Base-by-base conservation (phyloP, 441 rosid species). In the Melastoma candidum region DNA sequence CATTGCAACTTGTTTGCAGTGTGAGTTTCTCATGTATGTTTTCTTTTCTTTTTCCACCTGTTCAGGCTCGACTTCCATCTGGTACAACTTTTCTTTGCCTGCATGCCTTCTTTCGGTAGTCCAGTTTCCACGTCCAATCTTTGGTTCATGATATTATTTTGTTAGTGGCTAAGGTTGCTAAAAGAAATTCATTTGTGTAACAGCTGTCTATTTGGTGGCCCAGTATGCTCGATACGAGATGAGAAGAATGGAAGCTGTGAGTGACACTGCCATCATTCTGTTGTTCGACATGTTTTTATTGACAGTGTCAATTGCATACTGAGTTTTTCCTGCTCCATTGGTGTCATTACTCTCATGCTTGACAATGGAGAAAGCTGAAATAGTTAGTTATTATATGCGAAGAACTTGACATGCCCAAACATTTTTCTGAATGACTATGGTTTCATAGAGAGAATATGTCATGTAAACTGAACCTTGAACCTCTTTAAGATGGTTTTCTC, bases 51-150 rank as follows among this genome's bases (percentile, higher is more conserved):
- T 46, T 72, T 53, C 57, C 67, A 45, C 26, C 17, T 36, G 49
- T 49, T 54, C 87, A 92, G 95, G 82, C n/a, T 85, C 49, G 98
- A 87, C 63, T 87, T 90, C 71, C 98, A 90, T 76, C 79, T 85
- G 68, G 93, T 90, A 68, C 95, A 90, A 47, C 77, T 90, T 68
- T 87, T 87, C 76, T 87, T 90, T 68, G 88, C 69, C 67, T 87
- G 88, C 81, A 58, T 87, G 86, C 98, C 98, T 61, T 83, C 96
- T 50, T 53, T 90, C 63, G 96, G 96, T 90, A 87, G 66, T 47
- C 56, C 47, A 60, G 49, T 59, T 57, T 47, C 44, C 61, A 45
- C 49, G 45, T 56, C 27, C 52, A 10, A 11, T 58, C 50, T 64
- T 49, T 0, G 65, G 44, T 62, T 67, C 43, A 13, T 51, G 48